Evolutionary conservation across 805 yeast genomes (phyloP).

Genomic region (Sungouiella thailandica): DNA sequence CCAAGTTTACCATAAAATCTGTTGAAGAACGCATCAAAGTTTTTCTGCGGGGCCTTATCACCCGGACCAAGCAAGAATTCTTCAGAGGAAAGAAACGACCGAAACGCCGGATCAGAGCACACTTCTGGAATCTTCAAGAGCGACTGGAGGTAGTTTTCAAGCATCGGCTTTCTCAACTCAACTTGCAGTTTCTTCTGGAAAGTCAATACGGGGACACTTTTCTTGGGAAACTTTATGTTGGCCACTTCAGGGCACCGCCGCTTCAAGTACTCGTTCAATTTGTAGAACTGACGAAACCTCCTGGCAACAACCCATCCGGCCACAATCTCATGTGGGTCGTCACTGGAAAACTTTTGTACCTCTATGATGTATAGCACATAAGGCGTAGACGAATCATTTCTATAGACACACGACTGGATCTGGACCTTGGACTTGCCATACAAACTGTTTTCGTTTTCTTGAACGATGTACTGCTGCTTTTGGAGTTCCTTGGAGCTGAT

Average conservation of each 20-base stretch:
- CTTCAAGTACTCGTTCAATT: slow-evolving; percentile 61
- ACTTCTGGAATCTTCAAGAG: slow-evolving; percentile 61
- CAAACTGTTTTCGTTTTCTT: slow-evolving; percentile 74
- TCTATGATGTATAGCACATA: slow-evolving; percentile 72
- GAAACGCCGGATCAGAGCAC: slow-evolving; percentile 66
- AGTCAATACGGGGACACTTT: slow-evolving; percentile 58
- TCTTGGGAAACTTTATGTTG: slow-evolving; percentile 51
- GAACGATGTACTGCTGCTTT: slow-evolving; percentile 75
- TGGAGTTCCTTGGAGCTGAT: slow-evolving; percentile 68
- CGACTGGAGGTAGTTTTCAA: slow-evolving; percentile 58
- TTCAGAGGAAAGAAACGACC: slow-evolving; percentile 76
- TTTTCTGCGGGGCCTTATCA: slow-evolving; percentile 9
- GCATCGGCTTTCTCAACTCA: slow-evolving; percentile 55
- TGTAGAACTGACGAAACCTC: slow-evolving; percentile 78
- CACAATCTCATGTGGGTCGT: slow-evolving; percentile 39
- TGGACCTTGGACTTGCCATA: slow-evolving; percentile 58
- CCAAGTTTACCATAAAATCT: slow-evolving; percentile 28
- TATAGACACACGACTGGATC: slow-evolving; percentile 51
- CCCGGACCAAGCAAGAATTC: slow-evolving; percentile 29
- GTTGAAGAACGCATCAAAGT: slow-evolving; percentile 29
- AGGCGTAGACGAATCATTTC: slow-evolving; percentile 41
- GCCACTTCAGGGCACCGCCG: slow-evolving; percentile 46
- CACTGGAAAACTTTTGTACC: slow-evolving; percentile 49
- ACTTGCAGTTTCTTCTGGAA: slow-evolving; percentile 61
- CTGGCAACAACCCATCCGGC: slow-evolving; percentile 92